Base-by-base conservation (phyloP, 1,284 basidiomycete genomes). In the Sporisorium sorghi region DNA sequence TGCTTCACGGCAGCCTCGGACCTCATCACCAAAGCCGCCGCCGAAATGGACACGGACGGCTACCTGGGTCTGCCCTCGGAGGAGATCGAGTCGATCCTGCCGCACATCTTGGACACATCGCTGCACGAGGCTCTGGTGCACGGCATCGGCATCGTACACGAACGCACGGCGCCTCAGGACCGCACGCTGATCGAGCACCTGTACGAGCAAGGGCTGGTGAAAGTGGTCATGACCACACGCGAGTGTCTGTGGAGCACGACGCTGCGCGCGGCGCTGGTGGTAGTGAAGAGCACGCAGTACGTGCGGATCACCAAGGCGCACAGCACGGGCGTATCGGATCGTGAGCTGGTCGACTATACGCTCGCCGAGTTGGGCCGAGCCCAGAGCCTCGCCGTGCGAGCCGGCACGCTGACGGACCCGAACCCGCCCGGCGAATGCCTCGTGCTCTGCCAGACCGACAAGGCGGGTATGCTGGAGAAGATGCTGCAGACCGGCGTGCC, bases 261-360 rank as follows among this genome's bases (percentile, higher is more conserved):
- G 3, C 88, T 94, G 14, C 89, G 90, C 37, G 92, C 92, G 0
- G 88, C 88, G 5, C 89, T 90, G 4, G 94, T 98, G 15, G 87
- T 97, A 37, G 90, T 94, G 50, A 92, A 98, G 90, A 92, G 94
- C 26, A 94, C 95, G 7, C 96, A 99, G 84, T 97, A 93, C 83
- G 85, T 91, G 33, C 87, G 90, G 50, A 79, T 88, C 21, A 55
- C 58, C 8, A 54, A 58, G 17, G 59, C 67, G 15, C 52, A 62
- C 43, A 46, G 47, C 33, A 57, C 61, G 3, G 74, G 74, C 17
- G 51, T 59, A 9, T 73, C 65, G 23, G 89, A 91, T 74, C 89
- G 91, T 33, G 90, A 91, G 73, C 80, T 94, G 48, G 88, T 88
- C 50, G 92, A 94, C 81, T 99, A 99, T 83, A 86, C 87, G 0